Evolutionary conservation across 2,329 filamentous ascomycete genomes (phyloP).

Genomic region (Zasmidium angulare): DNA sequence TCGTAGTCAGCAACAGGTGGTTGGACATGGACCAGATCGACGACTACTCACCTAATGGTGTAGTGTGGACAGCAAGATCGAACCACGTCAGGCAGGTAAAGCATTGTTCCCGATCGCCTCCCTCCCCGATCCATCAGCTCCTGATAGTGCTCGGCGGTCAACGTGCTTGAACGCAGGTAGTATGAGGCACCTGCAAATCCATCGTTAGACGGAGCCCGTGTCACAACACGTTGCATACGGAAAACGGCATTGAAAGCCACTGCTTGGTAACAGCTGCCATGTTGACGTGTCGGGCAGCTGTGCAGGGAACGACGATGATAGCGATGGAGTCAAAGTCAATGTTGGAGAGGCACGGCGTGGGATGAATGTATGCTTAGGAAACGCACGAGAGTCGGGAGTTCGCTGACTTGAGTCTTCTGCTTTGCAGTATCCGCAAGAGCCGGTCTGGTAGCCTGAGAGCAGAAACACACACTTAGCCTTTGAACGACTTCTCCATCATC

Average conservation of each 20-base stretch:
- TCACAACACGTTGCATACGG: not conserved
- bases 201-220: slow-evolving; percentile 1
- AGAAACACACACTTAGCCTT: slow-evolving; percentile 24
- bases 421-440: slow-evolving; percentile 55
- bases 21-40: not conserved
- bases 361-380: slow-evolving; percentile 7
- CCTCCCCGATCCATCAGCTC: slow-evolving; percentile 71
- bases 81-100: slow-evolving; percentile 77
- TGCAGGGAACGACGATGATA: not conserved
- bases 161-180: slow-evolving; percentile 62
- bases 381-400: slow-evolving; percentile 51
- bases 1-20: slow-evolving; percentile 8
- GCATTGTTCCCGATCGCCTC: slow-evolving; percentile 63
- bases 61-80: slow-evolving; percentile 91
- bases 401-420: slow-evolving; percentile 46
- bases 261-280: not conserved
- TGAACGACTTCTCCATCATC: not conserved
- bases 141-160: slow-evolving; percentile 70
- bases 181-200: slow-evolving; percentile 66
- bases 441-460: slow-evolving; percentile 46
- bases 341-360: not conserved
- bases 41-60: slow-evolving; percentile 58
- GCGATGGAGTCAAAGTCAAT: not conserved
- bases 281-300: not conserved
- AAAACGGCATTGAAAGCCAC: not conserved